Evolutionary conservation across 306 rosid genomes (phyloP), one percentile per base, ranked within the genome.

Genomic region (Citrullus colocynthis): DNA sequence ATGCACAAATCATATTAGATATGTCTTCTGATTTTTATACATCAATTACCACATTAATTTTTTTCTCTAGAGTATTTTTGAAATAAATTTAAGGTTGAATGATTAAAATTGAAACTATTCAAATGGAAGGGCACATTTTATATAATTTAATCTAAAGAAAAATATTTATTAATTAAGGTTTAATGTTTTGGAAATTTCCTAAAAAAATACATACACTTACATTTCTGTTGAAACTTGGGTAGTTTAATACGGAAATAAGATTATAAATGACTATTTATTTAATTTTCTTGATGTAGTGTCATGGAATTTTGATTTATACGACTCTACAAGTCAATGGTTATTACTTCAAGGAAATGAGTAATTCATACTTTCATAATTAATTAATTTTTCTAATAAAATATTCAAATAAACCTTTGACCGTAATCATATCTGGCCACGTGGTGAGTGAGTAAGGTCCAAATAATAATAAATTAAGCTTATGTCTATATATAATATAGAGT

Each of bases 241-340:
- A 48, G 5, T 12, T 48, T 48, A 16, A 48, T 48, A 48, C 5
- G 54, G 54, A 48, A 48, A 12, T 48, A 48, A 16, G 16, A 65
- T 65, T 18, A 65, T 4, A 65, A 65, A 39, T 39, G 73, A 63
- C 44, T 63, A 63, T 14, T 15, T 34, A 62, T 63, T 34, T 16
- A 14, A 13, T 63, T 63, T 6, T 63, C 2, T 24, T 12, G 39
- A 28, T 0, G 21, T 54, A 16, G 32, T 10, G 16, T 66, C 32
- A 11, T 39, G 6, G 3, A 18, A 10, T 70, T 70, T 70, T 28
- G 12, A 20, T 70, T 70, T 70, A 45, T 12, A 20, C 55, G 57
- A 70, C 57, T 70, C 75, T 42, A 70, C 75, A 70, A 70, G 75
- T 70, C 75, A 70, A 70, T 45, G 57, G 75, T 70, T 44, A 36